These are phyloP conservation scores for Cydonia oblonga DNA, from an alignment of 331 rosid species.

Conservation along the genomic window DNA sequence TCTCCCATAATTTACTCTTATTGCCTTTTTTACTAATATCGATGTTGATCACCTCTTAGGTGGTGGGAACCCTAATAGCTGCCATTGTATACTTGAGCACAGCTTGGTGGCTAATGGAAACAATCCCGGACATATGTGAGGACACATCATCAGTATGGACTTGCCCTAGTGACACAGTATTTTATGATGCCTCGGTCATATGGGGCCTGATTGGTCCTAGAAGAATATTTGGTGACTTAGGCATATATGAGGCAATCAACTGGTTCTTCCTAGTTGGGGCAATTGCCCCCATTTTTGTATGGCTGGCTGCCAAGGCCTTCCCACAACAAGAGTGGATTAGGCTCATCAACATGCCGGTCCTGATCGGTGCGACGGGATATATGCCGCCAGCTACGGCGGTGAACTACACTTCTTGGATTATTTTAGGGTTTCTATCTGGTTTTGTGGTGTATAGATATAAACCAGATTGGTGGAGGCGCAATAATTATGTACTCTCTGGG, in stretches of 20 bases:
- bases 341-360: conserved; percentile 69
- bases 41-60: conserved; percentile 25
- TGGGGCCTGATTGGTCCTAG: conserved; percentile 89
- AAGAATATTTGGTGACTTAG: conserved; percentile 64
- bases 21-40: too few species aligned
- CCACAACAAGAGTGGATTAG: conserved; percentile 75
- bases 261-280: conserved; percentile 84
- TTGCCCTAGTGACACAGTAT: conserved; percentile 70
- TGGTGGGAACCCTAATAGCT: conserved; percentile 71
- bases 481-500: conserved; percentile 78
- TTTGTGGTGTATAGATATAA: conserved; percentile 55
- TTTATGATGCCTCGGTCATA: conserved; percentile 84
- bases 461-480: conserved; percentile 71
- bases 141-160: conserved; percentile 78
- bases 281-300: conserved; percentile 53
- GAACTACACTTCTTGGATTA: conserved; percentile 65
- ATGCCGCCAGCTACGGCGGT: conserved; percentile 93
- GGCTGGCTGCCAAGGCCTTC: conserved; percentile 44
- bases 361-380: conserved; percentile 59
- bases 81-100: conserved; percentile 53
- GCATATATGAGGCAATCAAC: conserved; percentile 43
- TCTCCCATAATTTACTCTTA: not conserved
- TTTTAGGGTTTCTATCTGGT: conserved; percentile 58
- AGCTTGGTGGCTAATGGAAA: conserved; percentile 93
- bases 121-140: conserved; percentile 66